Percentiles rank a stretch among this genome's conserved stretches.
These are phyloP conservation scores for Martiniozyma asiatica DNA, from an alignment of 1,139 yeast species.

Conservation along the genomic window DNA sequence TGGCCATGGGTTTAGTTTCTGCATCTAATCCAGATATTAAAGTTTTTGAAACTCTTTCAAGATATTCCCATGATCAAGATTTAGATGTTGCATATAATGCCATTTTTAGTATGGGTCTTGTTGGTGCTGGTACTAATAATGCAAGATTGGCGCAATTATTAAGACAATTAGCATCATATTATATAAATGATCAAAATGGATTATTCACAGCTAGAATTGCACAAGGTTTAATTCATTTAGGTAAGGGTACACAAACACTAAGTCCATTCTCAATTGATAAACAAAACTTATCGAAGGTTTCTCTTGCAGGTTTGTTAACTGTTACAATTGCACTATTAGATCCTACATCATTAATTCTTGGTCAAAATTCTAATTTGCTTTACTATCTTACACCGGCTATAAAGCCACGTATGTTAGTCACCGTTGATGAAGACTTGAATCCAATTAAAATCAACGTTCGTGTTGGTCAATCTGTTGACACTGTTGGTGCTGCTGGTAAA, in stretches of 20 bases:
- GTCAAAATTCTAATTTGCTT: conserved; percentile 49
- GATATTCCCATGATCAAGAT: conserved; percentile 94
- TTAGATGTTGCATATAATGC: conserved; percentile 92
- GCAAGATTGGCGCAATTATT: conserved; percentile 94
- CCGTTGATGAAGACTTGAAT: conserved; percentile 79
- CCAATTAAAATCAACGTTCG: conserved; percentile 93
- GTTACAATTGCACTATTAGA: conserved; percentile 76
- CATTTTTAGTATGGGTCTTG: conserved; percentile 92
- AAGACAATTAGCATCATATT: conserved; percentile 89
- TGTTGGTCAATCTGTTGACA: conserved; percentile 98
- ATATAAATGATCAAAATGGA: conserved; percentile 81
- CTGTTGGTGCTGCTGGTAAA: conserved; percentile 97
- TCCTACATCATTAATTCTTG: conserved; percentile 62
- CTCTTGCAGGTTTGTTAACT: conserved; percentile 83
- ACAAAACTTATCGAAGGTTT: conserved; percentile 74
- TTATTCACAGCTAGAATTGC: conserved; percentile 89
- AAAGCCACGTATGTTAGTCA: conserved; percentile 85
- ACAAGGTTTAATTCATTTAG: conserved; percentile 89
- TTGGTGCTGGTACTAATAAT: conserved; percentile 97
- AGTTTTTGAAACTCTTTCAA: conserved; percentile 89
- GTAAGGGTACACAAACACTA: conserved; percentile 87
- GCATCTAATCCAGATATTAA: conserved; percentile 95
- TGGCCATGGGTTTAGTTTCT: conserved; percentile 93
- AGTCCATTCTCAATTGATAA: conserved; percentile 88
- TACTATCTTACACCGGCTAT: conserved; percentile 83